Percentiles rank a stretch among this genome's conserved stretches.
Conservation (phyloP, 768 basidiomycete species). For the Mycena chlorophos region DNA sequence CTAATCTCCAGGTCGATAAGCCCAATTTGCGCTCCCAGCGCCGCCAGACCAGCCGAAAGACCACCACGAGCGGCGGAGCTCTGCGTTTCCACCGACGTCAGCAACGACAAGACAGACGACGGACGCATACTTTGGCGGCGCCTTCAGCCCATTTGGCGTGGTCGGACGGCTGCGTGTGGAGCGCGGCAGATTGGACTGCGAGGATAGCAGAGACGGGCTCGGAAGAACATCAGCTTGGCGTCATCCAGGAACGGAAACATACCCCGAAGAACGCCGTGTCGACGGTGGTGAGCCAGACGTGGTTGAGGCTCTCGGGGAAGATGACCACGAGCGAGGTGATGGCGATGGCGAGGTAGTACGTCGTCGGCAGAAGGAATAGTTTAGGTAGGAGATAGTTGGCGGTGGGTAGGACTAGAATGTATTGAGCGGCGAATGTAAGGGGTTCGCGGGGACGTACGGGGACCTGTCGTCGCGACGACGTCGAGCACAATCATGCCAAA, state of each 20-base stretch:
- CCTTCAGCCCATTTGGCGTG: slow-evolving; percentile 33
- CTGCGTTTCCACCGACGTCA: neutral
- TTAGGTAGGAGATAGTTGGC: slow-evolving; percentile 42
- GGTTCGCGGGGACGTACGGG: slow-evolving; percentile 4
- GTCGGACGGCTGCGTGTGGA: slow-evolving; percentile 36
- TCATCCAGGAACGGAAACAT: neutral
- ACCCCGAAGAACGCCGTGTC: slow-evolving; percentile 15
- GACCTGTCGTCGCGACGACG: slow-evolving; percentile 28
- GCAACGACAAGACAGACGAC: neutral
- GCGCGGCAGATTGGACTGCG: slow-evolving; percentile 33
- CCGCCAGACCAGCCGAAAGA: slow-evolving; percentile 34
- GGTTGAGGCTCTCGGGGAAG: slow-evolving; percentile 46
- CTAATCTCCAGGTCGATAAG: slow-evolving; percentile 44
- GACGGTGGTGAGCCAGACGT: slow-evolving; percentile 35
- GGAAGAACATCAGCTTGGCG: neutral
- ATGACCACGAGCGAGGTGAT: slow-evolving; percentile 38
- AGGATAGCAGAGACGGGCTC: slow-evolving; percentile 38
- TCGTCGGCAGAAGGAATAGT: slow-evolving; percentile 39
- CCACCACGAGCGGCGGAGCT: slow-evolving; percentile 27
- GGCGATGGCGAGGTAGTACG: slow-evolving; percentile 43
- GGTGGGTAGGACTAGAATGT: slow-evolving; percentile 37
- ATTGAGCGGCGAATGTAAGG: neutral
- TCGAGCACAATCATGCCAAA: slow-evolving; percentile 48
- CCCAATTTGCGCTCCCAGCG: slow-evolving; percentile 36
- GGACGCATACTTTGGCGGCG: slow-evolving; percentile 20